Evolutionary conservation across 495 filamentous ascomycete genomes (phyloP).

Genomic region (Cladorrhinum samala): DNA sequence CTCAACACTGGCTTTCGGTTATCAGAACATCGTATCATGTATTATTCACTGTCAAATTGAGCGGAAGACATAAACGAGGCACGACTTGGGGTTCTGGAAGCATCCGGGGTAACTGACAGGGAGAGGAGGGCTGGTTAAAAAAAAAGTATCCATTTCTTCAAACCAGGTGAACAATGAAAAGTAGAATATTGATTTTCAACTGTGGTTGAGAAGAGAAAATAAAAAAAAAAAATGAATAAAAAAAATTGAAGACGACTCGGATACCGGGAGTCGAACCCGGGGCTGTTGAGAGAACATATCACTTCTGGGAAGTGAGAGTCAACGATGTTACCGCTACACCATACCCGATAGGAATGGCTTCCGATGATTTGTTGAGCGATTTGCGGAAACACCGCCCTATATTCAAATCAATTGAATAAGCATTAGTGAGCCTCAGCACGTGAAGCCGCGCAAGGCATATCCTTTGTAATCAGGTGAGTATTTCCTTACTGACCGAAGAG

Average conservation of each 20-base stretch:
- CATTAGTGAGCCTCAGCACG: not conserved
- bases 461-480: conserved; percentile 21
- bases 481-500: no score
- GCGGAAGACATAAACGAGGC: no score
- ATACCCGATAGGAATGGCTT: not conserved
- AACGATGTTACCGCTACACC: not conserved
- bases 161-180: no score
- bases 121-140: no score
- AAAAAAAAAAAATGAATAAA: not conserved
- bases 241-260: not conserved
- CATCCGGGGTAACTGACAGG: no score
- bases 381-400: not conserved
- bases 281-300: not conserved
- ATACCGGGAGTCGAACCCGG: not conserved
- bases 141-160: no score
- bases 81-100: no score
- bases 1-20: no score
- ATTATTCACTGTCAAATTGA: no score
- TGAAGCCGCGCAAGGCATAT: not conserved
- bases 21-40: no score
- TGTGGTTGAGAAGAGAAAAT: no score
- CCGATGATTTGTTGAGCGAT: not conserved
- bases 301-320: not conserved
- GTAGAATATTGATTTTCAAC: not conserved
- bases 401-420: not conserved